These are phyloP conservation scores for Colletotrichum musae DNA, from an alignment of 2,329 filamentous ascomycete species.

Conservation along the genomic window DNA sequence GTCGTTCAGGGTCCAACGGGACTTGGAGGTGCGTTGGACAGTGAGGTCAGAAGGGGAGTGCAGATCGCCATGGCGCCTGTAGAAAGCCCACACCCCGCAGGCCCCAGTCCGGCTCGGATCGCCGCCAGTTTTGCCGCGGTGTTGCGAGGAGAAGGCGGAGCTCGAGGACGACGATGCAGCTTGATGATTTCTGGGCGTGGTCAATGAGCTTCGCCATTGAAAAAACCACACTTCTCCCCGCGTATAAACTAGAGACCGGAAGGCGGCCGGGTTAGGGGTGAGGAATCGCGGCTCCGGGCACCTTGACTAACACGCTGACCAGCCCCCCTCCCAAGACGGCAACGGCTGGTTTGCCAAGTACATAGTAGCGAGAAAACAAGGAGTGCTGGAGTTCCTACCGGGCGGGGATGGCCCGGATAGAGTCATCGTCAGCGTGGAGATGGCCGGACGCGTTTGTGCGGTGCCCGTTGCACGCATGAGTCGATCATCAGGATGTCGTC, in stretches of 20 bases:
- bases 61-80: constrained; percentile 36
- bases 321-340: constrained; percentile 14
- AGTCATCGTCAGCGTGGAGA: neutral
- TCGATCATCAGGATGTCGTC: too few relatives aligned
- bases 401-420: constrained; percentile 1
- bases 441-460: neutral
- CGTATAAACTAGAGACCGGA: neutral
- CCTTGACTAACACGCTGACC: neutral
- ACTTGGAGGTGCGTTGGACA: constrained; percentile 24
- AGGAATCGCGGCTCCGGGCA: neutral
- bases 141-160: constrained; percentile 16
- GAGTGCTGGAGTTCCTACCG: neutral
- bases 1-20: constrained; percentile 33
- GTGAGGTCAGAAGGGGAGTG: constrained; percentile 18
- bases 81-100: constrained; percentile 36
- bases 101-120: constrained; percentile 32
- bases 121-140: constrained; percentile 30
- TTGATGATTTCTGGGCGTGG: neutral
- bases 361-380: neutral
- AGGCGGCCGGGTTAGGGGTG: neutral
- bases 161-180: neutral
- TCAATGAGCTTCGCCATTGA: neutral
- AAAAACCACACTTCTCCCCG: too few relatives aligned
- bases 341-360: constrained; percentile 32
- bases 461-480: neutral